Percentiles rank a stretch among this genome's conserved stretches.
Evolutionary conservation across 352 stramenopile genomes (phyloP).

Genomic region (Aphanomyces cochlioides): DNA sequence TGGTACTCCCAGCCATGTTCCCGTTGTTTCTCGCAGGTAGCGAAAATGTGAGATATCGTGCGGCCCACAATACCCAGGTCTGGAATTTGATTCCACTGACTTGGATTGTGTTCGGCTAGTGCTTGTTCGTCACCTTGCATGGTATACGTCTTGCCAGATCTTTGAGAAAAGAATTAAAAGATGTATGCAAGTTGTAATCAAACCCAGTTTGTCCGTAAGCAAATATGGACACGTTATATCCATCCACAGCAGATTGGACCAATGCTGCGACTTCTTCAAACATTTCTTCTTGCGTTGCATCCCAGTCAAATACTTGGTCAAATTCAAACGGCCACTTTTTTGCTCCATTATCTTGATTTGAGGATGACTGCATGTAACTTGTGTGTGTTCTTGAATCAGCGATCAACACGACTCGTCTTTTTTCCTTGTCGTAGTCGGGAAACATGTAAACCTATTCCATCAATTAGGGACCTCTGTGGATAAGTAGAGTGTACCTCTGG

Average conservation of each 20-base stretch:
- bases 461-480: background rate
- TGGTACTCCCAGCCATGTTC: conserved; percentile 71
- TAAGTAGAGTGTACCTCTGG: background rate
- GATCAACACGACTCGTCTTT: conserved; percentile 67
- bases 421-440: conserved; percentile 60
- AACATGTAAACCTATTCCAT: conserved; percentile 55
- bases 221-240: conserved; percentile 96
- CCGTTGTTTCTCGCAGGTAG: conserved; percentile 52
- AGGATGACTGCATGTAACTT: conserved; percentile 43
- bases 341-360: conserved; percentile 36
- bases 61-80: conserved; percentile 80
- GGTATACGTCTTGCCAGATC: conserved; percentile 85
- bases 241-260: conserved; percentile 93
- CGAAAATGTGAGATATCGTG: conserved; percentile 74
- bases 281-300: conserved; percentile 92
- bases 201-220: conserved; percentile 86
- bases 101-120: conserved; percentile 33
- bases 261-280: conserved; percentile 95
- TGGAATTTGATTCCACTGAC: conserved; percentile 41
- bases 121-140: conserved; percentile 71
- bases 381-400: conserved; percentile 60
- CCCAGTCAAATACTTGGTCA: conserved; percentile 94
- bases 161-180: conserved; percentile 28
- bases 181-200: conserved; percentile 4
- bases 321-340: conserved; percentile 95